These are phyloP conservation scores for Penicillium janthinellum DNA, from an alignment of 2,329 filamentous ascomycete species.

Conservation along the genomic window DNA sequence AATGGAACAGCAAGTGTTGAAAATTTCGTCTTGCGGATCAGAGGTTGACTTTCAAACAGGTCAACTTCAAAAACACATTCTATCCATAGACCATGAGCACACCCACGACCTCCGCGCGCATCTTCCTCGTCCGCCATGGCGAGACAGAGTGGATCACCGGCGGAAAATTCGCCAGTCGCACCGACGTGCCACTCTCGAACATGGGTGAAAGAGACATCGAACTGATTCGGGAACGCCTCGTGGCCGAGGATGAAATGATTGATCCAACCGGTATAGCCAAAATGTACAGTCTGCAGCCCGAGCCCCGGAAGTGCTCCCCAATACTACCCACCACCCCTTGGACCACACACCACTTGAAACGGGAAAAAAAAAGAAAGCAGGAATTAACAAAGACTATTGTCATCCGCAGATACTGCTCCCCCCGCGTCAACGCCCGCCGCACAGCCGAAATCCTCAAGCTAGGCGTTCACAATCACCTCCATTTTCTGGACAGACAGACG, in stretches of 20 bases:
- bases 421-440: slow-evolving; percentile 8
- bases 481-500: slow-evolving; percentile 9
- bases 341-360: no score
- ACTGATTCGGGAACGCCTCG: not conserved
- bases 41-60: not conserved
- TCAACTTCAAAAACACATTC: not conserved
- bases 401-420: slow-evolving; percentile 12
- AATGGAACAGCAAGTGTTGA: no score
- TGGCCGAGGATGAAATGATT: not conserved
- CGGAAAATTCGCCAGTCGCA: slow-evolving; percentile 15
- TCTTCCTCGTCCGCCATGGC: slow-evolving; percentile 22
- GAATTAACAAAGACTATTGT: no score
- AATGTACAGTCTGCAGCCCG: not conserved
- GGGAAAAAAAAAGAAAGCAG: no score
- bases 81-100: not conserved
- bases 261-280: not conserved
- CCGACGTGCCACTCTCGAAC: slow-evolving; percentile 12
- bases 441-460: slow-evolving; percentile 18
- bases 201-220: slow-evolving; percentile 3
- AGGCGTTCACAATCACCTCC: slow-evolving; percentile 12
- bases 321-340: no score
- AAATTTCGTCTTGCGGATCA: no score
- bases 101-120: slow-evolving; percentile 7
- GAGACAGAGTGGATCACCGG: slow-evolving; percentile 18
- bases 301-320: no score